These are phyloP conservation scores for Prunus davidiana DNA, from an alignment of 306 rosid species.

Conservation along the genomic window DNA sequence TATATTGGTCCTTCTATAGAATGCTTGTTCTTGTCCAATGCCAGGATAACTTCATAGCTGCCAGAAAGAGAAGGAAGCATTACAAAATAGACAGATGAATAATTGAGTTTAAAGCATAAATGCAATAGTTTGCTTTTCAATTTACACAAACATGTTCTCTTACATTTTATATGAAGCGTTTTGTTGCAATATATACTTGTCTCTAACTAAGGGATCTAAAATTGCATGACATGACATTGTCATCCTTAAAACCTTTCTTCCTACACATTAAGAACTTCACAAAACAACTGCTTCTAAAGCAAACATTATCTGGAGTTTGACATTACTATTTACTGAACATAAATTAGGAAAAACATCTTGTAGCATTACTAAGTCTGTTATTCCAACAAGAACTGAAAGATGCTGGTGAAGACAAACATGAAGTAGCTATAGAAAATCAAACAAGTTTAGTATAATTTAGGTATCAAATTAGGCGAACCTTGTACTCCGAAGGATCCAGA, in stretches of 20 bases:
- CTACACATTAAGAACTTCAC: no score
- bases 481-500: conserved; percentile 93
- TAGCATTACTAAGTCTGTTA: neutral
- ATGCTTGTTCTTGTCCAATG: conserved; percentile 57
- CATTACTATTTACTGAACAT: no score
- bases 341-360: neutral
- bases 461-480: conserved; percentile 52
- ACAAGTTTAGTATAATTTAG: neutral
- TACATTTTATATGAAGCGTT: neutral
- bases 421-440: conserved; percentile 3
- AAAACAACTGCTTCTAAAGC: no score
- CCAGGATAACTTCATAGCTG: conserved; percentile 74
- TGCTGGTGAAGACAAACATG: neutral
- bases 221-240: no score
- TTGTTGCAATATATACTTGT: neutral
- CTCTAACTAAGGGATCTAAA: neutral
- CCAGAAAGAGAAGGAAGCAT: conserved; percentile 28
- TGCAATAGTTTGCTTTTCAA: neutral
- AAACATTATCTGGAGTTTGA: no score
- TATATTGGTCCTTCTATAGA: conserved; percentile 59
- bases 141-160: neutral
- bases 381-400: neutral
- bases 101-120: neutral
- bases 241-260: no score
- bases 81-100: neutral